Evolutionary conservation across 1,284 basidiomycete species (phyloP), one percentile per base, ranked within the genome.

Genomic region (Marasmius fiardii): DNA sequence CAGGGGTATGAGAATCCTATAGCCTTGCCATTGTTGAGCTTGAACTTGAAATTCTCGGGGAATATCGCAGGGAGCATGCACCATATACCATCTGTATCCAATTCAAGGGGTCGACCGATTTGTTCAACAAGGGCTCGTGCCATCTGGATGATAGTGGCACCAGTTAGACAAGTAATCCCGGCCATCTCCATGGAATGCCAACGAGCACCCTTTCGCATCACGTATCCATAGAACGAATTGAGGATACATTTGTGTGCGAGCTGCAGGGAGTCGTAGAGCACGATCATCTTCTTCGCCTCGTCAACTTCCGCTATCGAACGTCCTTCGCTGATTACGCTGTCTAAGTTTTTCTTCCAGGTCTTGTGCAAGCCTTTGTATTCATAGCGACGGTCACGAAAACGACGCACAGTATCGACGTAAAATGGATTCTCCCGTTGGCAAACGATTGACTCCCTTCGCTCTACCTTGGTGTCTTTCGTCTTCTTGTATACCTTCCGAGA

Each of bases 101-200:
- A 76, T 68, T 99, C 97, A 53, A 99, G 85, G 0, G 97, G 97
- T 18, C 97, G 86, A 1, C 97, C 97, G 55, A 99, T 95, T 69
- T 97, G 93, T 65, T 99, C 97, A 24, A 99, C 97, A 14, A 97
- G 80, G 60, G 96, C 92, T 37, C 97, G 86, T n/a, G 97, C 97
- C 94, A 99, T 96, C 71, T 99, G 97, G 64, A 99, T 99, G 74
- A 99, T 99, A 3, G 86, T 93, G 5, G 97, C 95, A n/a, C 97
- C 97, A 0, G 97, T 99, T 49, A 99, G 77, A 75, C 97, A 99
- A 8, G 97, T 99, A 65, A 99, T 98, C 20, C 97, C 97, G 0
- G 97, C 97, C 97, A 99, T 99, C 76, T 99, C 97, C 97, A 99
- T 99, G 37, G 95, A 98, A 73, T 99, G 96, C 97, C 97, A 99